A percentile compares a stretch with the other conserved stretches of the same genome.
These are phyloP conservation scores for Eucalyptus sp. DNA, from an alignment of 345 rosid species.

Conservation along the genomic window DNA sequence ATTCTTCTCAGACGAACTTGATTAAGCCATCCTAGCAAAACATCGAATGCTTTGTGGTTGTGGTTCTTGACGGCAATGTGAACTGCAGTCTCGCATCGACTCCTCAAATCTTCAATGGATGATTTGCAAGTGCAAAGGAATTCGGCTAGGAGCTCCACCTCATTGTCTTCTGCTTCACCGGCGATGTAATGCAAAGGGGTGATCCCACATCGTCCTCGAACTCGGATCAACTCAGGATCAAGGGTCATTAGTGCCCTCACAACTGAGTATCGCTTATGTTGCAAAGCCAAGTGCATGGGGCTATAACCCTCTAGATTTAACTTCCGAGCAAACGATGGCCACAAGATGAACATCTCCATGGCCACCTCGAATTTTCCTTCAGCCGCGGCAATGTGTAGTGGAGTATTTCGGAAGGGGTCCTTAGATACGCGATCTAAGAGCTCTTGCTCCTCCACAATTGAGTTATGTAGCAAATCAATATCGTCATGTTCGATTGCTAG, in stretches of 20 bases:
- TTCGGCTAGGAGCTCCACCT: too few relatives aligned
- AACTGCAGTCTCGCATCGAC: too few relatives aligned
- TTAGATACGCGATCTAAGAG: background rate
- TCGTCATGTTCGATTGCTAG: background rate
- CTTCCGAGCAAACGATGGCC: background rate
- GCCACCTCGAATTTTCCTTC: fast-evolving
- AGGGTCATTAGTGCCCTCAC: background rate
- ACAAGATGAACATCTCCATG: background rate
- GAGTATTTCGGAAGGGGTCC: background rate
- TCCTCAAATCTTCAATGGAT: too few relatives aligned
- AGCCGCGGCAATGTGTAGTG: background rate
- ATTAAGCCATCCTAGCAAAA: too few relatives aligned
- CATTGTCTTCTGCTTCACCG: fast-evolving
- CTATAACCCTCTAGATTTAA: background rate
- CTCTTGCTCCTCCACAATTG: fast-evolving
- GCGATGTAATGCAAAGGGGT: too few relatives aligned
- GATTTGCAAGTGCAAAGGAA: too few relatives aligned
- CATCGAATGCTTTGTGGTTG: too few relatives aligned
- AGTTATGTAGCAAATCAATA: background rate
- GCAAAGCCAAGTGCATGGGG: background rate
- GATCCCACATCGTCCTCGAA: too few relatives aligned
- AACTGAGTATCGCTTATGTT: background rate
- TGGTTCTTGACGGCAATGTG: too few relatives aligned
- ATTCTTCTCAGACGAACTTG: fast-evolving
- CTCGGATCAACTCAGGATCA: too few relatives aligned